Base-by-base conservation (phyloP, 208 protist genomes). In the Trichomonas tenax region DNA sequence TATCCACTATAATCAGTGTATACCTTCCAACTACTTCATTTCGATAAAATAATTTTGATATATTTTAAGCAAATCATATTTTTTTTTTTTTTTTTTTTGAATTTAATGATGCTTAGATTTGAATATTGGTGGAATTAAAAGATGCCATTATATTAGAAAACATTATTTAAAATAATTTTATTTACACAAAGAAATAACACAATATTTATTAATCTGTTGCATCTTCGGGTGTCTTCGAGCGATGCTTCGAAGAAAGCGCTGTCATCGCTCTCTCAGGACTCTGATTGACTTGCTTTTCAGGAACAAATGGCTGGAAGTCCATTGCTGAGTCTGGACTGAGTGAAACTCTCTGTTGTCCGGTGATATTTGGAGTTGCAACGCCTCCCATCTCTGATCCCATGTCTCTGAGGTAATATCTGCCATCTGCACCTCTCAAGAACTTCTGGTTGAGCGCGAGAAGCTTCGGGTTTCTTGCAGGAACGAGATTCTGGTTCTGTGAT, bases 401-500 rank as follows among this genome's bases (percentile, higher is more conserved):
- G 46, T 93, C 86, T 51, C 86, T 93, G 6, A 93, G 51, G n/a
- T 93, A 93, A 51, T 93, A 93, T 51, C 44, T 93, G 10, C 86
- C 86, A 15, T 93, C 86, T 38, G 86, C 86, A 38, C 86, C 86
- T 51, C 44, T 93, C 17, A 93, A 51, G 86, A 93, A 93, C 44
- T 93, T 93, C 44, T 93, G 86, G 36, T 93, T 93, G 26, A 93
- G 44, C 0, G 86, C 86, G 3, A 93, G 31, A 17, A 93, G 36
- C 38, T 26, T 48, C 26, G 86, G 51, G 31, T 93, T 93, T 38
- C 86, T 93, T 38, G 86, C 86, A 11, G 86, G 86, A 26, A 93
- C 86, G 1, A 93, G 31, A 10, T 34, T 40, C 81, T 40, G 34
- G 11, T 84, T 34, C n/a, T 40, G 34, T 84, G 81, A 34, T 34